Base-by-base conservation (phyloP, 2,329 filamentous ascomycete species). In the Monilinia vaccinii-corymbosi region DNA sequence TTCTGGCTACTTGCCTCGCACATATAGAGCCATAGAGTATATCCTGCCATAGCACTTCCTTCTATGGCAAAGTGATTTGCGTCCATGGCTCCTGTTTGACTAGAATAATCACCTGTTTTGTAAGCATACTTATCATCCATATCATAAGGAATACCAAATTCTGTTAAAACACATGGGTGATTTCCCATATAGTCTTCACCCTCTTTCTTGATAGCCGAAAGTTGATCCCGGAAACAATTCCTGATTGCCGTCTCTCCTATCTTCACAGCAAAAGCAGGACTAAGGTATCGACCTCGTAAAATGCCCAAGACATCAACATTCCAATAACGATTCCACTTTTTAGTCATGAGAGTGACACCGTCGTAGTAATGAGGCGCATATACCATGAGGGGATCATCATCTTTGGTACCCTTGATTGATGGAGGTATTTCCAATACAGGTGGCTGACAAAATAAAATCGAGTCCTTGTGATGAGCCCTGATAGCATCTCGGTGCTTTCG, bases 101-200 rank as follows among this genome's bases (percentile, higher is more conserved):
- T 96, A 48, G 88, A 87, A 74, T 96, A 99, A 73, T 99, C 89
- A 9, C 95, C 94, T 7, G 91, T 96, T 74, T 91, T 89, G 75
- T 99, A 99, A 1, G 94, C 94, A 70, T 94, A 81, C 74, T 96
- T 92, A 66, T 96, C 86, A 70, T 99, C 93, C 95, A 99, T 97
- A 71, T 99, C 94, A 71, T 96, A 99, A 0, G 94, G 94, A 61
- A 99, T 97, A 9, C 94, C 94, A 69, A 97, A 97, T 71, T 99
- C 94, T 0, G 91, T 95, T 73, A 97, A 84, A 5, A 99, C 75
- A 67, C 91, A 91, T 0, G 94, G 94, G 67, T 95, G 92, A 25
- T 88, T 84, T 23, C 94, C 94, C 78, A 91, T 90, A 61, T 91
- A 85, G 59, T 96, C 87, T n/a, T 88, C 75, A 0, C 93, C 95